Conservation (phyloP, 805 yeast species). For the Wickerhamiella hasegawae region DNA sequence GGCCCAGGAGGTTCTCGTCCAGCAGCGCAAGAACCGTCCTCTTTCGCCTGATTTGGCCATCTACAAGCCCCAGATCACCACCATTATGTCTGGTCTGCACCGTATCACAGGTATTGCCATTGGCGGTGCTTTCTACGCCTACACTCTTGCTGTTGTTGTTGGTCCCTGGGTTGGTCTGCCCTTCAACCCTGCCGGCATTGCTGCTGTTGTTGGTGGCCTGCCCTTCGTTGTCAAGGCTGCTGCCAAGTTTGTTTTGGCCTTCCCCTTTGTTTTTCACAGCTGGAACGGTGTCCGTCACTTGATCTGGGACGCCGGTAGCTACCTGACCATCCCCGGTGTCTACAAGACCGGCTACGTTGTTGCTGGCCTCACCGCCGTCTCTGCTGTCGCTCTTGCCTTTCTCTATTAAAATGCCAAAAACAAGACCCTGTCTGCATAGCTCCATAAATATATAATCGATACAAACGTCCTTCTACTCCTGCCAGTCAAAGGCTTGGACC, state of each 20-base stretch:
- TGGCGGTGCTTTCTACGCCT: conserved; percentile 63
- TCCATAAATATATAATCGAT: too few species aligned
- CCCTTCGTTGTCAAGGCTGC: conserved; percentile 47
- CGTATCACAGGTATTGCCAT: conserved; percentile 77
- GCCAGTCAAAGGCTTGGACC: too few species aligned
- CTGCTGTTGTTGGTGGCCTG: conserved; percentile 40
- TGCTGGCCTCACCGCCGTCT: conserved; percentile 39
- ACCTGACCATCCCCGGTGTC: conserved; percentile 71
- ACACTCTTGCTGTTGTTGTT: conserved; percentile 62
- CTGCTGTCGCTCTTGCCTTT: conserved; percentile 31
- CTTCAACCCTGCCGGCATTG: conserved; percentile 36
- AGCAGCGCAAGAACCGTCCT: conserved; percentile 81
- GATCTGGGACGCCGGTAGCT: conserved; percentile 80
- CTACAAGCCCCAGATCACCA: conserved; percentile 81
- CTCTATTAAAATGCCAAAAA: not conserved
- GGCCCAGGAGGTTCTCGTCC: conserved; percentile 53
- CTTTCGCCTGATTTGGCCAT: conserved; percentile 78
- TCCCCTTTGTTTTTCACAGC: conserved; percentile 77
- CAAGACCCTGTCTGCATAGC: too few species aligned
- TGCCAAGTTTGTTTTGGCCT: conserved; percentile 54
- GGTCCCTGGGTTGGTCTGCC: conserved; percentile 43
- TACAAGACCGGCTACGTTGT: conserved; percentile 84
- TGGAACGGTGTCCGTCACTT: conserved; percentile 86
- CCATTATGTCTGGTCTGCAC: conserved; percentile 66
- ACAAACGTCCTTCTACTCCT: too few species aligned